Evolutionary conservation across 1,284 basidiomycete genomes (phyloP).

Genomic region (Peniophora sp.): DNA sequence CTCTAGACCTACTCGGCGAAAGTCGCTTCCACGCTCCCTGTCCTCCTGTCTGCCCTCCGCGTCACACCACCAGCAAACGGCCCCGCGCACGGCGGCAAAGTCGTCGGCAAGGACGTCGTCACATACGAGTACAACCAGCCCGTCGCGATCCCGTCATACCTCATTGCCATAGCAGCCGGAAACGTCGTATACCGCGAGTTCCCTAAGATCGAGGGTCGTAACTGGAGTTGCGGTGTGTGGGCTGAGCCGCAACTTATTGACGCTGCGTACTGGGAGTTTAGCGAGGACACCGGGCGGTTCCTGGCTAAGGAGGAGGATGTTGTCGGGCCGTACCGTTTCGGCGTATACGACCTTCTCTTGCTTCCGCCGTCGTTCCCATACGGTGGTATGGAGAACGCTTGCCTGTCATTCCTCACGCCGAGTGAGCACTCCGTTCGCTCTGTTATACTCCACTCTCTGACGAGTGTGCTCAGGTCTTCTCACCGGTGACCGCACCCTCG

Average conservation of each 20-base stretch:
- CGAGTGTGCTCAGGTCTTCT: slow-evolving; percentile 47
- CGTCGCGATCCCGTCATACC: slow-evolving; percentile 78
- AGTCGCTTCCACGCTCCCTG: slow-evolving; percentile 72
- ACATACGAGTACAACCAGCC: slow-evolving; percentile 71
- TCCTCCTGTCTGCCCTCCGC: slow-evolving; percentile 80
- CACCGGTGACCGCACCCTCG: slow-evolving; percentile 77
- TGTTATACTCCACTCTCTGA: background rate
- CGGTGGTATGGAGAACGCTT: slow-evolving; percentile 85
- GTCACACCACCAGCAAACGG: slow-evolving; percentile 64
- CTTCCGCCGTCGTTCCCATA: slow-evolving; percentile 93
- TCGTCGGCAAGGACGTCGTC: slow-evolving; percentile 62
- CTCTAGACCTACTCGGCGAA: slow-evolving; percentile 68
- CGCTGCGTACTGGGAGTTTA: slow-evolving; percentile 82
- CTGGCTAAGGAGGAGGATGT: slow-evolving; percentile 71
- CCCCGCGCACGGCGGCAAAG: slow-evolving; percentile 57
- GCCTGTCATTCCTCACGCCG: slow-evolving; percentile 82
- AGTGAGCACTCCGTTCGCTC: slow-evolving; percentile 37
- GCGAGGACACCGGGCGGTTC: slow-evolving; percentile 75
- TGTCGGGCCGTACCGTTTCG: slow-evolving; percentile 75
- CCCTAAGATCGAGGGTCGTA: slow-evolving; percentile 47
- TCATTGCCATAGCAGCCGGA: slow-evolving; percentile 83
- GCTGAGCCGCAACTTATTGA: slow-evolving; percentile 82
- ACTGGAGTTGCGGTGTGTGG: slow-evolving; percentile 84
- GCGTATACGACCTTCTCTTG: slow-evolving; percentile 89
- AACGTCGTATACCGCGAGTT: slow-evolving; percentile 75